A percentile compares a stretch with the other conserved stretches of the same genome.
Conservation (phyloP, 140 eudicot species). For the Bidens hawaiensis region DNA sequence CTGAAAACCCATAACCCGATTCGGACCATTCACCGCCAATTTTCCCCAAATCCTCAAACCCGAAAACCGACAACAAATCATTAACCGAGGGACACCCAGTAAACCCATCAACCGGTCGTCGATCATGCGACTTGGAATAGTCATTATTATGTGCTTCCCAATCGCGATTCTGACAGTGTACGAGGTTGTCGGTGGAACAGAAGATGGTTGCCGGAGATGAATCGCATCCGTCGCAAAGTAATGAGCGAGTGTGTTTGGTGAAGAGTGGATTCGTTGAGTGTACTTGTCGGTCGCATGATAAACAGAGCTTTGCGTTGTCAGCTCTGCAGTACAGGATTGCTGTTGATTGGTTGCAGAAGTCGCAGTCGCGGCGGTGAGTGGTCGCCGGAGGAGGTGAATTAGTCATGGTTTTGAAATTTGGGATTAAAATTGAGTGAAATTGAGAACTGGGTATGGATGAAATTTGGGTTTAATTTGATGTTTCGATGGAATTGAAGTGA, state of each 20-base stretch:
- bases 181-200: conserved; percentile 51
- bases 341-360: conserved; percentile 51
- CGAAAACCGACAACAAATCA: conserved; percentile 51
- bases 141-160: conserved; percentile 55
- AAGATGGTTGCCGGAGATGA: conserved; percentile 62
- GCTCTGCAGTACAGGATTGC: conserved; percentile 77
- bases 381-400: conserved; percentile 15
- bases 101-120: conserved; percentile 73
- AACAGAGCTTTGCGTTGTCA: conserved; percentile 73
- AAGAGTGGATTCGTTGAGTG: conserved; percentile 76
- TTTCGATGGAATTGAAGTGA: too few relatives aligned
- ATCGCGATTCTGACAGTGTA: conserved; percentile 86
- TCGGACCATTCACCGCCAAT: conserved; percentile 33
- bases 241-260: conserved; percentile 60
- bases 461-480: too few relatives aligned
- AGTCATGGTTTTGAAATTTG: conserved; percentile 15
- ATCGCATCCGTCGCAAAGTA: conserved; percentile 66
- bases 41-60: conserved; percentile 67
- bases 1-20: conserved; percentile 41
- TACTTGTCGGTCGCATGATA: conserved; percentile 65
- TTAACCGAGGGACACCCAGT: conserved; percentile 55
- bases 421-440: neutral
- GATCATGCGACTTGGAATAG: conserved; percentile 38
- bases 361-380: conserved; percentile 40
- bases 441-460: too few relatives aligned